Evolutionary conservation across 2,329 filamentous ascomycete species (phyloP).

Genomic region (Pseudogymnoascus sp.): DNA sequence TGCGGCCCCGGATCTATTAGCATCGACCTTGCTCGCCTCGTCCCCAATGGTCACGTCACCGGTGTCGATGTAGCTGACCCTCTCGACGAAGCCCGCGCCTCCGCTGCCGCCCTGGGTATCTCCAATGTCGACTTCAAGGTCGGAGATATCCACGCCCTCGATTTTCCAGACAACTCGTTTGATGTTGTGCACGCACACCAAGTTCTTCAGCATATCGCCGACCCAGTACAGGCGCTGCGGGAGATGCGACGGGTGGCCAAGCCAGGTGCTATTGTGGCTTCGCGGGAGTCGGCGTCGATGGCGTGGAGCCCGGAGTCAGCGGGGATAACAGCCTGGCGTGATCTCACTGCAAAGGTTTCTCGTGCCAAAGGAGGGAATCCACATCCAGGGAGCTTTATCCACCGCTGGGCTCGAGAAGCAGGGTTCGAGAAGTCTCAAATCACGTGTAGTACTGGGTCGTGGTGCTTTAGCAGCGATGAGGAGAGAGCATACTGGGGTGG

Average conservation of each 20-base stretch:
- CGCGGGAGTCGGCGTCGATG: slow-evolving; percentile 26
- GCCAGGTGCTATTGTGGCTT: slow-evolving; percentile 44
- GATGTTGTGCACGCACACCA: slow-evolving; percentile 54
- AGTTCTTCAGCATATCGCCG: slow-evolving; percentile 46
- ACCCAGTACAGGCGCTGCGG: slow-evolving; percentile 40
- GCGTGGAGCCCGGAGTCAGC: slow-evolving; percentile 16
- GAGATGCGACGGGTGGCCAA: slow-evolving; percentile 49
- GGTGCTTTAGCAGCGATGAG: slow-evolving; percentile 13
- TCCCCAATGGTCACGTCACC: slow-evolving; percentile 32
- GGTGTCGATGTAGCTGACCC: slow-evolving; percentile 32
- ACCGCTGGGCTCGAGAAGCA: slow-evolving; percentile 15
- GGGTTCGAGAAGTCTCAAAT: slow-evolving; percentile 13
- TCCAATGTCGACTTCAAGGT: slow-evolving; percentile 21
- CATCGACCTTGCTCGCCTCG: slow-evolving; percentile 33
- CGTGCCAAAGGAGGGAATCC: slow-evolving; percentile 12
- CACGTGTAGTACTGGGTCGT: slow-evolving; percentile 12
- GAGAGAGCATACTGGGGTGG: slow-evolving; percentile 12
- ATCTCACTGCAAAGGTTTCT: slow-evolving; percentile 11
- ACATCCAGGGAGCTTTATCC: slow-evolving; percentile 12
- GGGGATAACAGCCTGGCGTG: slow-evolving; percentile 13
- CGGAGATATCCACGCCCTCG: slow-evolving; percentile 22
- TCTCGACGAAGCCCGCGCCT: slow-evolving; percentile 15
- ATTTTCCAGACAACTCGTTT: slow-evolving; percentile 41
- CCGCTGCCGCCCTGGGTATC: slow-evolving; percentile 13
- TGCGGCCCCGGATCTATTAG: slow-evolving; percentile 44